Percentiles rank a stretch among this genome's conserved stretches.
Conservation (phyloP, 805 yeast genomes). For the Kregervanrija pseudodelftensis region DNA sequence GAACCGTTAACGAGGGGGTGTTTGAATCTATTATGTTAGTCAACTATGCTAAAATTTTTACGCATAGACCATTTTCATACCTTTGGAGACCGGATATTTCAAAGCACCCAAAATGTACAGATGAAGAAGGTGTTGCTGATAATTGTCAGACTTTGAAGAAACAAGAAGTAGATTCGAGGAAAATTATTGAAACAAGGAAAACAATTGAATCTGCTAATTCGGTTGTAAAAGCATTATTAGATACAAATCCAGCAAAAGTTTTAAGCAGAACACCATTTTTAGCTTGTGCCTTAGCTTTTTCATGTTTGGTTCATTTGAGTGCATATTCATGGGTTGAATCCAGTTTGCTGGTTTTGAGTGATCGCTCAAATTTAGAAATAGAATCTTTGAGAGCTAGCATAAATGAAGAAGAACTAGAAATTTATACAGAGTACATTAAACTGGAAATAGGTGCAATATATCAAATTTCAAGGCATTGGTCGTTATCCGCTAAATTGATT, state of each 20-base stretch:
- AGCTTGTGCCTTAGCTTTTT: slow-evolving; percentile 49
- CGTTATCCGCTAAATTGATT: slow-evolving; percentile 39
- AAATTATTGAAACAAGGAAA: slow-evolving; percentile 44
- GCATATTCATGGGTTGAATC: slow-evolving; percentile 48
- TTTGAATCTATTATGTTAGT: slow-evolving; percentile 42
- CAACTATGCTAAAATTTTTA: slow-evolving; percentile 47
- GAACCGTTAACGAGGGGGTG: slow-evolving; percentile 45
- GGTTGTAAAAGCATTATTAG: slow-evolving; percentile 38
- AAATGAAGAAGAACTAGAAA: slow-evolving; percentile 32
- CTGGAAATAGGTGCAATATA: slow-evolving; percentile 42
- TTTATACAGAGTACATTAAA: slow-evolving; percentile 42
- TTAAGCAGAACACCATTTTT: slow-evolving; percentile 41
- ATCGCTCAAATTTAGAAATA: slow-evolving; percentile 3
- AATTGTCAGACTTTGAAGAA: slow-evolving; percentile 26
- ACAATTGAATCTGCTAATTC: slow-evolving; percentile 49
- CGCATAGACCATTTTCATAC: slow-evolving; percentile 47
- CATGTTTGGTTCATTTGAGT: slow-evolving; percentile 44
- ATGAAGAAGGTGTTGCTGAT: slow-evolving; percentile 22
- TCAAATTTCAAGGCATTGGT: slow-evolving; percentile 46
- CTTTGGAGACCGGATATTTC: slow-evolving; percentile 44
- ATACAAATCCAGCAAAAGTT: slow-evolving; percentile 38
- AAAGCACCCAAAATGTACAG: slow-evolving; percentile 32
- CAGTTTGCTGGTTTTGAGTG: slow-evolving; percentile 15
- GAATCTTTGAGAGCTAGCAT: slow-evolving; percentile 20
- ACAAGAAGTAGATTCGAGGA: slow-evolving; percentile 34